These are phyloP conservation scores for Pyrenula massariospora DNA, from an alignment of 495 filamentous ascomycete species.

Conservation along the genomic window DNA sequence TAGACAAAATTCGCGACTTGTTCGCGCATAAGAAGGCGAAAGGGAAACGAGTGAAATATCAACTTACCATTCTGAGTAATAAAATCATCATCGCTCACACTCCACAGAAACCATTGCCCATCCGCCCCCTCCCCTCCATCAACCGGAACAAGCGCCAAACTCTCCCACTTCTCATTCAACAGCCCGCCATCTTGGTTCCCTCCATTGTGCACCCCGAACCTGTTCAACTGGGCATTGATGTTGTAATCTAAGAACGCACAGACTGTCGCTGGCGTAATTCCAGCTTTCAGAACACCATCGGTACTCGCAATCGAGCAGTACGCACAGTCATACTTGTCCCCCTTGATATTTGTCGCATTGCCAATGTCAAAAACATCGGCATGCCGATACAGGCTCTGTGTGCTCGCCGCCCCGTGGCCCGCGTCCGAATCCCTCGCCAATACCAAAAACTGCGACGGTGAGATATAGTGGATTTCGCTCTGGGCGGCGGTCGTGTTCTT, in stretches of 20 bases:
- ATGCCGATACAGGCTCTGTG: constrained; percentile 55
- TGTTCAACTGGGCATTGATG: constrained; percentile 50
- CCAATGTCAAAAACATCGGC: constrained; percentile 62
- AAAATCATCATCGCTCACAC: constrained; percentile 68
- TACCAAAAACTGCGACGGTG: constrained; percentile 53
- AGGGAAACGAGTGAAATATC: no score
- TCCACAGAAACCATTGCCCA: constrained; percentile 56
- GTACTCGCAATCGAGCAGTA: constrained; percentile 37
- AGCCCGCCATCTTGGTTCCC: constrained; percentile 39
- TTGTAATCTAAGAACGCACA: constrained; percentile 69
- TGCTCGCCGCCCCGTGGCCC: constrained; percentile 43
- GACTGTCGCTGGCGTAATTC: constrained; percentile 50
- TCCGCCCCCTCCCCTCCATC: constrained; percentile 24
- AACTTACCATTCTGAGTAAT: constrained; percentile 61
- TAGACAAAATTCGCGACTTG: no score
- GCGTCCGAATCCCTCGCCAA: constrained; percentile 53
- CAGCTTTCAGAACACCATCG: constrained; percentile 41
- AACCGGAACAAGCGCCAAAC: constrained; percentile 52
- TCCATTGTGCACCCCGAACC: constrained; percentile 62
- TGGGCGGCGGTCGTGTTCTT: constrained; percentile 43
- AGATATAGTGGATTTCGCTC: constrained; percentile 58
- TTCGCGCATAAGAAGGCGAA: no score
- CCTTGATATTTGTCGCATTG: constrained; percentile 54
- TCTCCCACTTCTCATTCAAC: constrained; percentile 80
- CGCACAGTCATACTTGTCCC: constrained; percentile 36